These are phyloP conservation scores for Ramularia endophylla DNA, from an alignment of 2,329 filamentous ascomycete species.

Conservation along the genomic window DNA sequence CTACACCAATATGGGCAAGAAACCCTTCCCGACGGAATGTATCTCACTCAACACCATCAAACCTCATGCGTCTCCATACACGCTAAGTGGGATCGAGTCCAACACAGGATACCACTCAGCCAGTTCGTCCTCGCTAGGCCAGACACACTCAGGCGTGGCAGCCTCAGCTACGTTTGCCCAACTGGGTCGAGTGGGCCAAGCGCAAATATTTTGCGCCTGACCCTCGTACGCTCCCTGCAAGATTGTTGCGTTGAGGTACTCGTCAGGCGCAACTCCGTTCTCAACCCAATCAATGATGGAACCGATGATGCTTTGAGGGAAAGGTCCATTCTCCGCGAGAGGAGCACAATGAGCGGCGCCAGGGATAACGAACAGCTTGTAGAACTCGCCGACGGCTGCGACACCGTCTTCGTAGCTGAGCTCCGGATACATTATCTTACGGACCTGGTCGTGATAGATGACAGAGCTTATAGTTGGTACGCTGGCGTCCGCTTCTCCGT, in stretches of 20 bases:
- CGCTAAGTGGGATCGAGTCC: no score
- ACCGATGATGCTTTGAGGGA: constrained; percentile 42
- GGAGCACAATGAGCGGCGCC: constrained; percentile 48
- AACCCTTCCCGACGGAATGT: no score
- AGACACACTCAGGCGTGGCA: no score
- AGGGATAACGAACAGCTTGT: constrained; percentile 49
- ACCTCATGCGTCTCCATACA: no score
- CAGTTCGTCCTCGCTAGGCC: no score
- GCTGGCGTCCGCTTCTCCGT: constrained; percentile 50
- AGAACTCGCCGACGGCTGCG: constrained; percentile 41
- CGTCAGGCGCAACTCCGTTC: constrained; percentile 13
- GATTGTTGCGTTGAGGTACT: constrained; percentile 10
- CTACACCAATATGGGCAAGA: no score
- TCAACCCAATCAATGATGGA: constrained; percentile 21
- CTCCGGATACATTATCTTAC: constrained; percentile 44
- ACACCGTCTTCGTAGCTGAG: constrained; percentile 26
- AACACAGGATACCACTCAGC: no score
- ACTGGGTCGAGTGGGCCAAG: constrained; percentile 11
- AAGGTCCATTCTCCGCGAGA: constrained; percentile 26
- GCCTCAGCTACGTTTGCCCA: no score
- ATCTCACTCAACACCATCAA: no score
- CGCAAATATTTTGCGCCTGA: constrained; percentile 8
- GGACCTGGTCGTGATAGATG: constrained; percentile 51
- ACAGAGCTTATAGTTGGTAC: constrained; percentile 50
- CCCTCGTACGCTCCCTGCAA: constrained; percentile 9